Base-by-base conservation (phyloP, 805 yeast species). In the Zygotorulaspora florentina region DNA sequence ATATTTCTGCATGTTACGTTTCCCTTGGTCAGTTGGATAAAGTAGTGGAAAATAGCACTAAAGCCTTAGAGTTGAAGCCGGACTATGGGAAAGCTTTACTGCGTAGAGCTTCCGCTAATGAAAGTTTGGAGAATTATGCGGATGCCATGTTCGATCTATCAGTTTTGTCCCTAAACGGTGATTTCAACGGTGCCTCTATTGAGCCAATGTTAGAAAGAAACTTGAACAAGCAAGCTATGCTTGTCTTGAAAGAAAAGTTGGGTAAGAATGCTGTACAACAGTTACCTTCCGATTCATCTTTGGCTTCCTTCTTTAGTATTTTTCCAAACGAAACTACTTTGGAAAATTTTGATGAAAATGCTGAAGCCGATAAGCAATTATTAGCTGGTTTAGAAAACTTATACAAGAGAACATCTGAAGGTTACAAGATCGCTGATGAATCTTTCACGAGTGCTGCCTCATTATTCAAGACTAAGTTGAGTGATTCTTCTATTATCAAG, bases 1-100 rank as follows among this genome's bases (percentile, higher is more conserved):
- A 93, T 74, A 82, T 97, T 69, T 89, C 98, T 25, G 99, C 99
- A 13, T 91, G 96, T 69, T 86, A 86, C 70, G 85, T 90, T 42
- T 87, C 95, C 8, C 72, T 87, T 55, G 79, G 81, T 53, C 79
- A 89, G 51, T 81, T 80, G 64, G 88, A 87, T 57, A 83, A 88
- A 64, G 96, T 90, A 39, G 76, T 93, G 52, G 86, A 81, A 56
- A 96, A 89, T 66, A 85, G 96, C 46, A 80, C 96, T 16, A 77
- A 76, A 50, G 99, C 98, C 25, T 76, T 93, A 59, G 76, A 81
- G 58, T 71, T 91, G 59, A 85, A 88, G 65, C 96, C 96, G 10
- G 91, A 85, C 64, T 91, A 93, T 70, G 73, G 87, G 59, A 93
- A 93, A 72, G 93, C 97, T 68, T 74, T 89, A 52, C 72, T 87